Percentiles rank a stretch among this genome's conserved stretches.
Conservation (phyloP, 163 green algal genomes). For the Coccomyxa subellipsoidea region DNA sequence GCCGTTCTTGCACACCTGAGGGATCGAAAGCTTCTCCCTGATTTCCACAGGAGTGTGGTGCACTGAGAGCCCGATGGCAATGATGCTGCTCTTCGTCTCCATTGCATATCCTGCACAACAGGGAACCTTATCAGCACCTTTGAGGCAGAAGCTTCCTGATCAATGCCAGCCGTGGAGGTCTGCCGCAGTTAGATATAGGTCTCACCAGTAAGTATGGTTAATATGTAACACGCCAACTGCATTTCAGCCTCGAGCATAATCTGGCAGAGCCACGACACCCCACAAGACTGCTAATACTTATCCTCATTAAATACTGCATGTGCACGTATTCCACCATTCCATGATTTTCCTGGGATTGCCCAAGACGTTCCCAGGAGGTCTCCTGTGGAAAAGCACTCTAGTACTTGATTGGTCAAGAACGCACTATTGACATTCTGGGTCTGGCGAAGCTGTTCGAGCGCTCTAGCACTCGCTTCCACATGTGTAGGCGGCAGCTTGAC, state of each 20-base stretch:
- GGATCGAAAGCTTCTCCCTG: constrained; percentile 96
- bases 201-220: background rate
- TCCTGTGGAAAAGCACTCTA: background rate
- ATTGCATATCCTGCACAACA: constrained; percentile 78
- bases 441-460: constrained; percentile 37
- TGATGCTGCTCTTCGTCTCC: constrained; percentile 92
- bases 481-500: constrained; percentile 51
- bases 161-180: background rate
- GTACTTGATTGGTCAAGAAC: constrained; percentile 1
- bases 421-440: constrained; percentile 44
- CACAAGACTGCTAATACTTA: background rate
- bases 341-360: too few relatives aligned
- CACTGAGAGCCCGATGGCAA: constrained; percentile 94
- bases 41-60: constrained; percentile 96
- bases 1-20: constrained; percentile 54
- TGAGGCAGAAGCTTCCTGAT: background rate
- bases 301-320: background rate
- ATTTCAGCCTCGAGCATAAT: background rate
- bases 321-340: background rate
- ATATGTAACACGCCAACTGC: background rate
- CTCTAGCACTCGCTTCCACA: constrained; percentile 24
- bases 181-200: background rate
- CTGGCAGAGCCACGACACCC: background rate
- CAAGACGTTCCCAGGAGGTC: too few relatives aligned
- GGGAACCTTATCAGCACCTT: background rate